Conservation (phyloP, 768 basidiomycete genomes). For the Leucocoprinus leucothites region DNA sequence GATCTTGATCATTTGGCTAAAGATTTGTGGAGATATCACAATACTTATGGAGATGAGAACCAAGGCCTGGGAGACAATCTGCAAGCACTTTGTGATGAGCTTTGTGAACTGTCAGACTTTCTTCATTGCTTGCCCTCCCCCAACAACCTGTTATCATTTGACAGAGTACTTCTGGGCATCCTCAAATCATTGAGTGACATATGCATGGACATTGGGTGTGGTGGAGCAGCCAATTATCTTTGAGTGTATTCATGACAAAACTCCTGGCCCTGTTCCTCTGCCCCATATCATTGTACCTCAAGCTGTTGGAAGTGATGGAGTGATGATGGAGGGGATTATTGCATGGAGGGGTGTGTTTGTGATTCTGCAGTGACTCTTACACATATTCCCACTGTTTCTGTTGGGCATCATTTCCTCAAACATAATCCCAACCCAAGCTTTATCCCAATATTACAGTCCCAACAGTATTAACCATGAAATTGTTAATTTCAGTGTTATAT, state of each 20-base stretch:
- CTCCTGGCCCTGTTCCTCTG: neutral
- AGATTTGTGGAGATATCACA: slow-evolving; percentile 54
- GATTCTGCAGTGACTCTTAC: slow-evolving; percentile 28
- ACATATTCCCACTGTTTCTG: too few species aligned
- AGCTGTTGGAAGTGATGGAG: slow-evolving; percentile 42
- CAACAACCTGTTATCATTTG: slow-evolving; percentile 17
- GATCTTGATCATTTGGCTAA: slow-evolving; percentile 50
- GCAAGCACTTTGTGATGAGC: slow-evolving; percentile 63
- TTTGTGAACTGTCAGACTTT: slow-evolving; percentile 59
- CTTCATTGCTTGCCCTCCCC: slow-evolving; percentile 43
- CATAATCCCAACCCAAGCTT: too few species aligned
- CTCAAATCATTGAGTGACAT: neutral
- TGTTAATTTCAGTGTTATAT: too few species aligned
- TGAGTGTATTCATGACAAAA: slow-evolving; percentile 4
- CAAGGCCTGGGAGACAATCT: slow-evolving; percentile 66
- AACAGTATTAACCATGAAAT: too few species aligned
- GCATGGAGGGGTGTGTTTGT: slow-evolving; percentile 16
- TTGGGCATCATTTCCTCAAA: too few species aligned
- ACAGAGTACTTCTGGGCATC: neutral
- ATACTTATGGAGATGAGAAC: slow-evolving; percentile 58
- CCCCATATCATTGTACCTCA: slow-evolving; percentile 28
- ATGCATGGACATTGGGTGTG: neutral
- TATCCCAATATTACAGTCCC: too few species aligned
- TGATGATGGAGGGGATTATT: slow-evolving; percentile 12
- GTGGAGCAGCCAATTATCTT: neutral